A percentile compares a stretch with the other conserved stretches of the same genome.
Evolutionary conservation across 2,329 filamentous ascomycete species (phyloP).

Genomic region (Ophiocordyceps camponoti-floridani): DNA sequence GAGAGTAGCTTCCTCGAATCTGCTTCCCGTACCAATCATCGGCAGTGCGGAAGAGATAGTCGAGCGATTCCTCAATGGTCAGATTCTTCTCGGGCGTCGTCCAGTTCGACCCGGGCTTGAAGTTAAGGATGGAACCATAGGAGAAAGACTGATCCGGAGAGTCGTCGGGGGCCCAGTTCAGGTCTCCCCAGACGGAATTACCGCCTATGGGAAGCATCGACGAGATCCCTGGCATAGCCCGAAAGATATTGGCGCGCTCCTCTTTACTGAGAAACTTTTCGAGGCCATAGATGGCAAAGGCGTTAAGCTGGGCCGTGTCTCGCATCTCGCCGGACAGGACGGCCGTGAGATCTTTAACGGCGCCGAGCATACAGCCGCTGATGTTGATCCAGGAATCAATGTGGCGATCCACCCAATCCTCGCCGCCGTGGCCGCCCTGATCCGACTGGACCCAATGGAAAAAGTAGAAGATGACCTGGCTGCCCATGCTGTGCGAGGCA

Average conservation of each 20-base stretch:
- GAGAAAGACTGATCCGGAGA: slow-evolving; percentile 50
- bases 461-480: slow-evolving; percentile 78
- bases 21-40: slow-evolving; percentile 75
- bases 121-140: slow-evolving; percentile 73
- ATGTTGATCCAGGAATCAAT: slow-evolving; percentile 97
- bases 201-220: slow-evolving; percentile 95
- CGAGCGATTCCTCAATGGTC: slow-evolving; percentile 59
- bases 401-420: slow-evolving; percentile 76
- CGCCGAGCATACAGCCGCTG: slow-evolving; percentile 92
- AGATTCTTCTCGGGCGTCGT: slow-evolving; percentile 55
- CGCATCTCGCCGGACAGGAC: slow-evolving; percentile 95
- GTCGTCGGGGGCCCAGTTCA: slow-evolving; percentile 79
- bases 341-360: slow-evolving; percentile 77
- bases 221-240: slow-evolving; percentile 90
- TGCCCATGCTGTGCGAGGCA: slow-evolving; percentile 93
- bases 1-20: slow-evolving; percentile 62
- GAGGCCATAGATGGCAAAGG: slow-evolving; percentile 89
- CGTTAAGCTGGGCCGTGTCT: slow-evolving; percentile 89
- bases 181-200: slow-evolving; percentile 85
- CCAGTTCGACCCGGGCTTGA: slow-evolving; percentile 47
- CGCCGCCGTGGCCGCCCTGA: slow-evolving; percentile 62
- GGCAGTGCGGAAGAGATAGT: slow-evolving; percentile 59
- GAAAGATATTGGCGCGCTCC: slow-evolving; percentile 84
- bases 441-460: slow-evolving; percentile 66
- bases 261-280: slow-evolving; percentile 88